Evolutionary conservation across 1,284 basidiomycete species (phyloP), one percentile per base, ranked within the genome.

Genomic region (Coriolopsis trogii): DNA sequence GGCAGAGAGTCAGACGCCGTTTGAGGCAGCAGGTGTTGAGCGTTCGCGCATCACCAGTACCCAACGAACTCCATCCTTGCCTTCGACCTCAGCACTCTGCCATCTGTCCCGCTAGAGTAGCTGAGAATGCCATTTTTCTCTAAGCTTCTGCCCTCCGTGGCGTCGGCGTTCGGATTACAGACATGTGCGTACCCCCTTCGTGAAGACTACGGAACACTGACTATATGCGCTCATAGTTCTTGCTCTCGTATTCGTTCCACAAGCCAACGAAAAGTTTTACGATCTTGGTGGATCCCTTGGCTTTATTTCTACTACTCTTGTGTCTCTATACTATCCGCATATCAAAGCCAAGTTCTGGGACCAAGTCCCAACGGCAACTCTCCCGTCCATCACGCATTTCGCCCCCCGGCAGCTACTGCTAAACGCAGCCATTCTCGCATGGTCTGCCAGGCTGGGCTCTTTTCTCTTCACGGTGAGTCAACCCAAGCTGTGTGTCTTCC

Each of bases 261-360:
- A 73, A 55, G 74, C 77, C 24, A 78, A 81, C 45, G 82, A 85
- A 41, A 79, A 66, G 54, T 85, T 70, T 60, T 86, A 79, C 56
- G 83, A 86, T 60, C 67, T 85, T 2, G 72, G 75, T 28, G 88
- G 88, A 13, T 76, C 84, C 2, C 56, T 83, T 6, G 88, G 87
- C n/a, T 90, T 87, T 73, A 66, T 89, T 25, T 79, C 83, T 3
- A 82, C 85, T 0, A 80, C 83, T 3, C 70, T 80, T 28, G 59
- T 84, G 13, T 89, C 87, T 15, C 69, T 89, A 15, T 86, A 85
- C 62, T 84, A 81, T 55, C 81, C 83, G 1, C 64, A 69, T 15
- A 63, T 85, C n/a, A 78, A 73, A 58, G 71, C 72, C 31, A 79
- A 71, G 45, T 77, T 75, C 54, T 73, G 72, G 63, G 67, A 77